phyloP scores from a whole-genome alignment of 805 yeast genomes.

The Yarrowia hollandica region DNA sequence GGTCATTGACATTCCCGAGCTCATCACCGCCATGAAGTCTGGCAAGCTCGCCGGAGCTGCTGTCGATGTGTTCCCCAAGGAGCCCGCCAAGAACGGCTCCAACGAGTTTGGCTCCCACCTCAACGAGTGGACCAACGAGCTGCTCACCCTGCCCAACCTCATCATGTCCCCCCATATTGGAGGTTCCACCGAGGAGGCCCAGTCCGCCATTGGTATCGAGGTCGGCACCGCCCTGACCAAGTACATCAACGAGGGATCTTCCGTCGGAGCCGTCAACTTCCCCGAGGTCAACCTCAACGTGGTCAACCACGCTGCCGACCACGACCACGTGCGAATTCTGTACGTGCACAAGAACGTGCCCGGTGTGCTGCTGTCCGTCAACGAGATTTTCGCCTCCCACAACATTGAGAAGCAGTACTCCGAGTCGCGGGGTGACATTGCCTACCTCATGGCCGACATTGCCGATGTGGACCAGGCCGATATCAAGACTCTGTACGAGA shows the following conservation, averaged over 20 bases:
- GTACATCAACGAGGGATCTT: constrained; percentile 93
- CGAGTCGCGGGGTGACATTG: constrained; percentile 94
- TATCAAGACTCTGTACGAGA: constrained; percentile 79
- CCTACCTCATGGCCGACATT: constrained; percentile 97
- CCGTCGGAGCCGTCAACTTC: constrained; percentile 96
- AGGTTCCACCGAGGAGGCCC: constrained; percentile 99
- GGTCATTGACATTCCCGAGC: constrained; percentile 93
- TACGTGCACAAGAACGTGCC: constrained; percentile 98
- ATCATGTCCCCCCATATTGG: constrained; percentile 97
- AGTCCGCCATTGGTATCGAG: constrained; percentile 94
- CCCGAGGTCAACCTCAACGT: constrained; percentile 95
- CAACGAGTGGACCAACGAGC: constrained; percentile 81
- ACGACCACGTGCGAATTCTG: constrained; percentile 81
- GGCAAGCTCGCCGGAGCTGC: constrained; percentile 98
- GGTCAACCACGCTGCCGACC: constrained; percentile 79
- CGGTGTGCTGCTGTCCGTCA: constrained; percentile 96
- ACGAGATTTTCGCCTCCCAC: constrained; percentile 89
- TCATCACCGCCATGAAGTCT: constrained; percentile 84
- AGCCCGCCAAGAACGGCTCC: constrained; percentile 96
- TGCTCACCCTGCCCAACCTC: constrained; percentile 78
- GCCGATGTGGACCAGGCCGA: constrained; percentile 79
- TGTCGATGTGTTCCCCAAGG: constrained; percentile 92
- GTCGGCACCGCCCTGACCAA: constrained; percentile 83
- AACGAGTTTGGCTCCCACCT: constrained; percentile 68
- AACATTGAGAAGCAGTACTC: constrained; percentile 97